Conservation (phyloP, 495 filamentous ascomycete genomes). For the Filosporella fistucella region DNA sequence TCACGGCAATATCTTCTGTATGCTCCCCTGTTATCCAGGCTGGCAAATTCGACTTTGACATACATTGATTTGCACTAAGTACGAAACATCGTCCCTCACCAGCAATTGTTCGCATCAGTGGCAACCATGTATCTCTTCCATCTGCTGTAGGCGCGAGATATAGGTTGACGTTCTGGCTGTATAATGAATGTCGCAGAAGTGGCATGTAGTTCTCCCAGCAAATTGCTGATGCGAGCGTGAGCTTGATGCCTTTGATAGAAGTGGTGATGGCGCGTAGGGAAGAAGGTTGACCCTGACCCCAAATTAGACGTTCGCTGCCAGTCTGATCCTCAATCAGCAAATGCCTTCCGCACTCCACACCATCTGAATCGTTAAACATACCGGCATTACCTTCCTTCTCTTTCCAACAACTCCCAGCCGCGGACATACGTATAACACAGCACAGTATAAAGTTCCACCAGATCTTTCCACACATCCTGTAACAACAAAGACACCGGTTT, state of each 20-base stretch:
- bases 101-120: constrained; percentile 76
- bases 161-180: constrained; percentile 87
- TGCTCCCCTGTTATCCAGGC: constrained; percentile 19
- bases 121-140: constrained; percentile 75
- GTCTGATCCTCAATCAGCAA: constrained; percentile 41
- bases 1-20: not conserved
- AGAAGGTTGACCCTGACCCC: constrained; percentile 80
- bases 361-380: constrained; percentile 25
- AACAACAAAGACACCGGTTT: constrained; percentile 77
- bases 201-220: constrained; percentile 99
- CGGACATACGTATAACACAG: constrained; percentile 79
- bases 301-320: constrained; percentile 75
- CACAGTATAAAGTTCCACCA: constrained; percentile 82
- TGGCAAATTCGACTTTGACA: constrained; percentile 28
- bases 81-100: constrained; percentile 82
- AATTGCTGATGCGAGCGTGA: constrained; percentile 81
- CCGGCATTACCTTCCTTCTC: constrained; percentile 91
- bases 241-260: constrained; percentile 66
- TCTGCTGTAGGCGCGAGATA: constrained; percentile 94
- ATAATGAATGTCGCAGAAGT: constrained; percentile 71
- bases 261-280: constrained; percentile 81
- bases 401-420: constrained; percentile 61
- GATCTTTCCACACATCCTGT: constrained; percentile 74
- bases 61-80: constrained; percentile 82
- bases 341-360: not conserved